Evolutionary conservation across 2,329 filamentous ascomycete species (phyloP).

Genomic region (Colletotrichum filicis): DNA sequence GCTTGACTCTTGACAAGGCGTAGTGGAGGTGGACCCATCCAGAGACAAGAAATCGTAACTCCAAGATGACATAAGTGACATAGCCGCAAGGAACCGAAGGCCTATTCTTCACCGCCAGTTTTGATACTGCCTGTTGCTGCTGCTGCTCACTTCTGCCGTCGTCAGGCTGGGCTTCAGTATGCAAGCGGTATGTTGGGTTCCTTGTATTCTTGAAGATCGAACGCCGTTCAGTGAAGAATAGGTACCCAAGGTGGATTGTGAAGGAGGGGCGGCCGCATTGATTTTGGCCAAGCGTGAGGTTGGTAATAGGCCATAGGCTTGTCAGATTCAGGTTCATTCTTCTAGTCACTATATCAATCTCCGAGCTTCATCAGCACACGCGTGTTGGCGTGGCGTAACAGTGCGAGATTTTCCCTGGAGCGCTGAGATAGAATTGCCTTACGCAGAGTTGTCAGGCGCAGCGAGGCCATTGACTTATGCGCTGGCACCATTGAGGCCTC

Average conservation of each 20-base stretch:
- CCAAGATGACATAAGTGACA: slow-evolving; percentile 11
- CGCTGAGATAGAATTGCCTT: background rate
- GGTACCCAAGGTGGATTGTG: slow-evolving; percentile 11
- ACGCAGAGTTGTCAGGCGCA: background rate
- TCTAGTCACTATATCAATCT: background rate
- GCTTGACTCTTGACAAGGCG: background rate
- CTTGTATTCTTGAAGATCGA: background rate
- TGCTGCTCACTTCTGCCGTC: slow-evolving; percentile 1
- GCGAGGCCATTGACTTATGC: slow-evolving; percentile 1
- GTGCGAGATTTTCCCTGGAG: background rate
- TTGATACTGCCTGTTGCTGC: background rate
- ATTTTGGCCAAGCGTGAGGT: slow-evolving; percentile 38
- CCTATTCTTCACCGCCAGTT: slow-evolving; percentile 27
- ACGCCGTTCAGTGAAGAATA: background rate
- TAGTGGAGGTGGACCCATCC: background rate
- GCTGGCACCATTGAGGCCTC: slow-evolving; percentile 36
- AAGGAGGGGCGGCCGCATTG: slow-evolving; percentile 41
- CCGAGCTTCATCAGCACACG: background rate
- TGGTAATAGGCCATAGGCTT: background rate
- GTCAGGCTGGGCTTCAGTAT: slow-evolving; percentile 7
- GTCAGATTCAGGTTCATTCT: background rate
- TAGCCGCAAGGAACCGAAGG: slow-evolving; percentile 6
- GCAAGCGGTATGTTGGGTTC: background rate
- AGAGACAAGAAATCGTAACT: background rate
- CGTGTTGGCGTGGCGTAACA: background rate